Base-by-base conservation (phyloP, 176 grass and related monocot species). In the Calamus simplicifolius region DNA sequence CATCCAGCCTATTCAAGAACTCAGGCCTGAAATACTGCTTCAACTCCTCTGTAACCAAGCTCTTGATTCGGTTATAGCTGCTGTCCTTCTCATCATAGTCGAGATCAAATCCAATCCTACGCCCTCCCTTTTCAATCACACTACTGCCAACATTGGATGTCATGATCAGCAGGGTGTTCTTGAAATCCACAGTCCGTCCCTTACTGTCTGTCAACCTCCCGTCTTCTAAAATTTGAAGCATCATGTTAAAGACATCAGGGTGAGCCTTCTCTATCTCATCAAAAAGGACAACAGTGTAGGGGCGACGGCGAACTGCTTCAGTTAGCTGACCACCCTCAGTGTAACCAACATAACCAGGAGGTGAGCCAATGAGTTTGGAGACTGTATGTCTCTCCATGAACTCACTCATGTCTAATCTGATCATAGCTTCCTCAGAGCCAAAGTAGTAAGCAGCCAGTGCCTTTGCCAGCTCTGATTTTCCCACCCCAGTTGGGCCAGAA, bases 161-260 rank as follows among this genome's bases (percentile, higher is more conserved):
- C 90, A 95, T 95, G 58, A 95, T 95, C 27, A 95, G 48, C 5
- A 89, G 79, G 0, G 85, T 95, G 54, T 96, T 96, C 68, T 96
- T 96, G 61, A 96, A 96, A 69, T 96, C 86, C 55, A 96, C 91
- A 4, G 91, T 90, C 21, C 86, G 78, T 0, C 91, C 86, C 69
- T 90, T 96, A 69, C 83, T 90, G 69, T 96, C 91, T 19, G 91
- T 96, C 62, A 96, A 68, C 56, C 92, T 90, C 6, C 92, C 92
- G 57, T 97, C 92, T 77, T 97, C 92, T 54, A 97, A 76, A 54
- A 97, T 97, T 67, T 97, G 92, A 80, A 97, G 91, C 91, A 96
- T 96, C 91, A 96, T 96, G 54, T 96, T 96, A 83, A 96, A 90
- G 51, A 96, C 91, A 84, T 96, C 91, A 31, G 91, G 91, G 74